Base-by-base conservation (phyloP, 345 rosid species). In the Arabis alpina region DNA sequence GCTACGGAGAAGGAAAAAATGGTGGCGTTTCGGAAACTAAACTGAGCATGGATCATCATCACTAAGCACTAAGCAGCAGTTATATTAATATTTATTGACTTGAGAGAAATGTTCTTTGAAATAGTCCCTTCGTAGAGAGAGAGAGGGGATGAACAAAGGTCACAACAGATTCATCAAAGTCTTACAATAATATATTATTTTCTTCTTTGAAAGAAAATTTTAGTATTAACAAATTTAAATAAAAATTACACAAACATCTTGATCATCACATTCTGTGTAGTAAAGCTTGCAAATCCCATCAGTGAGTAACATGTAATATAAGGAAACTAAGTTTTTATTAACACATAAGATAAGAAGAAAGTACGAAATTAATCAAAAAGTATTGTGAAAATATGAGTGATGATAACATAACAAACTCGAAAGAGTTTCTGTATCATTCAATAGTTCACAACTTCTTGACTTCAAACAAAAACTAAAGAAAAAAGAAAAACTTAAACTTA, bases 1-100 rank as follows among this genome's bases (percentile, higher is more conserved):
- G 70, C 61, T 73, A 8, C 79, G 56, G 53, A 88, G 82, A 84
- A 92, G 83, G 83, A 92, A 82, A 68, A 83, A 63, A 42, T 88
- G 98, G 93, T 88, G 96, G 98, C 80, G 36, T 62, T 88, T 88
- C 14, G 87, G 94, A 65, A 82, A 80, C 72, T 81, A 79, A 75
- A 69, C 40, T 39, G 52, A 43, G 4, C 24, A 28, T 47, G 54
- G 61, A 75, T 19, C 64, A 58, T 60, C 63, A 59, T 53, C 65
- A 58, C 50, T 60, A 36, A 16, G 23, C 65, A 58, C 50, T 60
- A 36, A 16, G 23, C 23, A 19, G 23, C 23, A 19, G 71, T 43
- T 58, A 58, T 34, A 72, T 49, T 49, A 66, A 43, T 59, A 53
- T 67, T 61, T 68, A 75, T 67, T 75, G 51, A 75, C 74, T 68